Conservation (phyloP, 1,284 basidiomycete genomes). For the Ganoderma lucidum region DNA sequence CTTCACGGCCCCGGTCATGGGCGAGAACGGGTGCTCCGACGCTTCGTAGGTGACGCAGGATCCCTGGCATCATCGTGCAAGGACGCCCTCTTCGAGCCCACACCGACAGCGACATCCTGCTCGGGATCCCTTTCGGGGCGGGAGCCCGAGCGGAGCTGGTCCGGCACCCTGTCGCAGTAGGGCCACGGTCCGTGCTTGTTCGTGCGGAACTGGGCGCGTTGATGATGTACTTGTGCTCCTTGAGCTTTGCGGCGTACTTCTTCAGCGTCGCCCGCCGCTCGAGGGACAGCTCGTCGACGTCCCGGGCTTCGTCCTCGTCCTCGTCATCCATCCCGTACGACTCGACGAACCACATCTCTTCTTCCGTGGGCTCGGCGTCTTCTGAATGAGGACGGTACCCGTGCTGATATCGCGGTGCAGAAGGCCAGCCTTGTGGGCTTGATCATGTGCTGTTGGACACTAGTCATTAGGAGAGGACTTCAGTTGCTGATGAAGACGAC, state of each 20-base stretch:
- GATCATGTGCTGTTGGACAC: slow-evolving; percentile 16
- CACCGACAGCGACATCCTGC: neutral
- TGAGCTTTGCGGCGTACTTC: neutral
- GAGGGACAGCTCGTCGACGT: neutral
- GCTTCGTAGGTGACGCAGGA: neutral
- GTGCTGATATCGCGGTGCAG: slow-evolving; percentile 27
- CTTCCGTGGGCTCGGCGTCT: neutral
- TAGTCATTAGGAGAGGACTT: neutral
- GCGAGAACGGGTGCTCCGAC: neutral
- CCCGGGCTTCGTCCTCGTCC: neutral
- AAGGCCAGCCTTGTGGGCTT: slow-evolving; percentile 15
- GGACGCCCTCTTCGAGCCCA: neutral
- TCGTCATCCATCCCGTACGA: neutral
- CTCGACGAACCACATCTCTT: neutral
- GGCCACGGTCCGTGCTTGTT: neutral
- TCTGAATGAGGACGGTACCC: slow-evolving; percentile 21
- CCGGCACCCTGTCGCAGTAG: neutral
- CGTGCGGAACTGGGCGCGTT: neutral
- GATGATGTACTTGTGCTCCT: neutral
- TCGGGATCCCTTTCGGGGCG: neutral
- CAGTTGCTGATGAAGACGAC: neutral
- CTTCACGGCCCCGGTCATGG: no score
- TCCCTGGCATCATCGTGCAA: neutral
- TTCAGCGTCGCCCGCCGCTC: neutral
- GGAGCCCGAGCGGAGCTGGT: neutral